Conservation (phyloP, 345 rosid species). For the Lepidium didymum region DNA sequence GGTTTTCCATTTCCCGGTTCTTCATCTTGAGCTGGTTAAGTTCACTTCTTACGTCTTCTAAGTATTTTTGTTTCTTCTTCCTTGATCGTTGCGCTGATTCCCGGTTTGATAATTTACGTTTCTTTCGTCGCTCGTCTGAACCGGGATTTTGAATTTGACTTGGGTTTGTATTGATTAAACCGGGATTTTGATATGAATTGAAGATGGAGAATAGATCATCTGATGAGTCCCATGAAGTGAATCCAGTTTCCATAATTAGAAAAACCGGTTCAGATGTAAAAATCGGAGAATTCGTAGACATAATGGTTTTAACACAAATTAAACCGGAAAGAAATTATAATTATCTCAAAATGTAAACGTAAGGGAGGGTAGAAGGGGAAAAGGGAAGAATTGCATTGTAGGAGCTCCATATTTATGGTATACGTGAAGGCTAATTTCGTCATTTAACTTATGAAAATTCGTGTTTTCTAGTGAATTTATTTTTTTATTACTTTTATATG, state of each 20-base stretch:
- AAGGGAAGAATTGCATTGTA: slow-evolving; percentile 70
- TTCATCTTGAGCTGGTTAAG: slow-evolving; percentile 51
- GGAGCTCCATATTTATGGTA: slow-evolving; percentile 58
- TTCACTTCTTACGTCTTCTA: slow-evolving; percentile 64
- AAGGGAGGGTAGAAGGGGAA: slow-evolving; percentile 47
- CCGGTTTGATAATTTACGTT: slow-evolving; percentile 80
- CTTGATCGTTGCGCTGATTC: slow-evolving; percentile 91
- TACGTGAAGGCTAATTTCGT: not conserved
- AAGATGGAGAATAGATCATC: slow-evolving; percentile 34
- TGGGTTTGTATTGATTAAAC: slow-evolving; percentile 33
- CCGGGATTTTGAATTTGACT: slow-evolving; percentile 28
- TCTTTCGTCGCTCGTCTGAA: slow-evolving; percentile 45
- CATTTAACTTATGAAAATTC: slow-evolving; percentile 22
- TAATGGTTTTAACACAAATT: not conserved
- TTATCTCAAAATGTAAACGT: slow-evolving; percentile 6
- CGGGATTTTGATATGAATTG: slow-evolving; percentile 28
- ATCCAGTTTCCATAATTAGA: slow-evolving; percentile 37
- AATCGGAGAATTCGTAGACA: slow-evolving; percentile 40
- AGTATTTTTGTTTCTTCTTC: slow-evolving; percentile 68
- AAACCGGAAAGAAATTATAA: not conserved
- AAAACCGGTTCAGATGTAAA: slow-evolving; percentile 26
- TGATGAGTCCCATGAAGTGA: slow-evolving; percentile 47
- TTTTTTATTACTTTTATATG: not conserved
- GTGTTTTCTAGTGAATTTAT: not conserved
- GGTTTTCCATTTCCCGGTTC: slow-evolving; percentile 56